Base-by-base conservation (phyloP, 805 yeast genomes). In the Vanderwaltozyma yarrowii region DNA sequence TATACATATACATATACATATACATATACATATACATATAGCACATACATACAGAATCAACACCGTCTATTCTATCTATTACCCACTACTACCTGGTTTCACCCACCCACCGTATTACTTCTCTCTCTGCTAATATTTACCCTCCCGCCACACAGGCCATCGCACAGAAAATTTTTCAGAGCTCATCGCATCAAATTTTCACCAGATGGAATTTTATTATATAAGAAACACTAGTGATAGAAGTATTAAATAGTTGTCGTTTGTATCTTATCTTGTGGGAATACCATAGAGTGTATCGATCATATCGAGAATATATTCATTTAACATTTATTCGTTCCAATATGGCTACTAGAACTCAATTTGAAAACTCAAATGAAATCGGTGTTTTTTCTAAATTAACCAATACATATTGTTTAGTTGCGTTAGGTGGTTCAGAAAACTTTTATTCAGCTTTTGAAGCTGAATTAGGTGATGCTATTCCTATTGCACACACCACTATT, bases 371-470 rank as follows among this genome's bases (percentile, higher is more conserved):
- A 30, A 83, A 82, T 60, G 92, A 83, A 63, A 86, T 88, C 49
- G 96, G 96, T 59, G 96, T 88, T 40, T 88, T 88, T 56, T 72
- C 96, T 65, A 92, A 86, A 62, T 73, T 92, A 53, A 92, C 99
- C 54, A 92, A 92, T 73, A 80, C 95, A 23, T 92, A 92, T 73
- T 84, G 95, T 60, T 71, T 92, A 52, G 96, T 89, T 40, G 94
- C 98, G 6, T 86, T 92, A 39, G 97, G 98, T 45, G 98, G 96
- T 23, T 87, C 96, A 32, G 82, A 77, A 58, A 78, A 78, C 60
- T 77, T 78, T 51, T 83, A 80, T 63, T 87, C 96, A 40, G 95
- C 96, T 21, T 89, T 92, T 60, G 98, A 92, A 70, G 95, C 96
- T 37, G 96, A 92, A 65, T 70, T 94, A 46, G 96, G 96, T 44